These are phyloP conservation scores for Malus asiatica DNA, from an alignment of 306 rosid genomes.

Conservation along the genomic window DNA sequence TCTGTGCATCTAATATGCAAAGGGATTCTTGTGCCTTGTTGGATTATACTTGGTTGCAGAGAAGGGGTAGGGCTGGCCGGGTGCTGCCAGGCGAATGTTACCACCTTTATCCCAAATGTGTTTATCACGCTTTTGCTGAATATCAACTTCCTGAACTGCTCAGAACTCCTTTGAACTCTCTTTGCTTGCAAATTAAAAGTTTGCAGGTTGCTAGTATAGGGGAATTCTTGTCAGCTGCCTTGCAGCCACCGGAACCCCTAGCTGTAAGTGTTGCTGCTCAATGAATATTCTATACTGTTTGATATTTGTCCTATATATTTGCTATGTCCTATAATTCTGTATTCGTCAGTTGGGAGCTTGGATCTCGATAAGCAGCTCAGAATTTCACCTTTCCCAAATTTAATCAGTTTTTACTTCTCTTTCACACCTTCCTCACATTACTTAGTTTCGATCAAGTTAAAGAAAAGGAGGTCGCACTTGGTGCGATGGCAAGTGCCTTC, in stretches of 20 bases:
- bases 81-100: constrained; percentile 96
- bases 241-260: constrained; percentile 80
- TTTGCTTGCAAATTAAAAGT: constrained; percentile 96
- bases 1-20: constrained; percentile 12
- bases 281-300: neutral
- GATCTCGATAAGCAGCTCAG: neutral
- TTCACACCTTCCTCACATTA: neutral
- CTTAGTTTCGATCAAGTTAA: neutral
- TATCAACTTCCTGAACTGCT: constrained; percentile 93
- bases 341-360: neutral
- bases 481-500: no score
- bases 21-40: constrained; percentile 2
- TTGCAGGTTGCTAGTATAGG: constrained; percentile 93
- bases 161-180: constrained; percentile 94
- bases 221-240: constrained; percentile 83
- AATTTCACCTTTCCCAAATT: neutral
- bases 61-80: constrained; percentile 98
- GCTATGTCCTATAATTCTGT: neutral
- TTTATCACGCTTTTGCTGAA: constrained; percentile 84
- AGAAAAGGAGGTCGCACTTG: neutral
- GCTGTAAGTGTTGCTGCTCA: constrained; percentile 47
- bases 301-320: neutral
- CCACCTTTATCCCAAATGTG: constrained; percentile 90
- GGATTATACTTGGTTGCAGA: constrained; percentile 51
- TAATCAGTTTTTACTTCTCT: neutral